Evolutionary conservation across 371 early-diverging fungal genomes (phyloP).

Genomic region (Mortierella sp.): DNA sequence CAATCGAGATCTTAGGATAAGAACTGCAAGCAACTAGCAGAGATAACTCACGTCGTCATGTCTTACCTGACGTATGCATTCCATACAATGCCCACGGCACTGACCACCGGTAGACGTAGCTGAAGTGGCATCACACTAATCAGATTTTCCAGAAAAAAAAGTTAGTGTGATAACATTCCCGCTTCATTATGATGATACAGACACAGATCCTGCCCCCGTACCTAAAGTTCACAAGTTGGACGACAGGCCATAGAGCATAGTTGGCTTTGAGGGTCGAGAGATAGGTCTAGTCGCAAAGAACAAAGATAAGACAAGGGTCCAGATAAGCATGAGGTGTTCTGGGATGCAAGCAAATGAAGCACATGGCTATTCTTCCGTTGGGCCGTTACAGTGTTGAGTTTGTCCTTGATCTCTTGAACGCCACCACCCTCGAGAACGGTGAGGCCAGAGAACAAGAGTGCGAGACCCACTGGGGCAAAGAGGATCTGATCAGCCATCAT

Average conservation of each 20-base stretch:
- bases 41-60: not conserved
- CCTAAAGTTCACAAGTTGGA: conserved; percentile 83
- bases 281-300: conserved; percentile 45
- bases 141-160: not conserved
- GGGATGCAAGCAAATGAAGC: not conserved
- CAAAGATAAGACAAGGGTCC: conserved; percentile 2
- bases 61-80: conserved; percentile 75
- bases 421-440: conserved; percentile 70
- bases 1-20: not conserved
- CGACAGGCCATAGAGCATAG: conserved; percentile 84
- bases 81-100: conserved; percentile 82
- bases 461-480: conserved; percentile 81
- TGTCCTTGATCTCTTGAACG: conserved; percentile 67
- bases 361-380: not conserved
- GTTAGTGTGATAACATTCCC: no score
- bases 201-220: conserved; percentile 3
- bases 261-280: conserved; percentile 76
- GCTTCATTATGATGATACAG: not conserved
- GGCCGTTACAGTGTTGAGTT: conserved; percentile 55
- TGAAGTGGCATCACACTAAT: conserved; percentile 70
- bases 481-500: conserved; percentile 73
- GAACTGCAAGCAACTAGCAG: no score
- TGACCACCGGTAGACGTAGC: conserved; percentile 80
- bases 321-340: not conserved
- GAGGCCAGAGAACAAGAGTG: conserved; percentile 74